Percentiles rank a stretch among this genome's conserved stretches.
These are phyloP conservation scores for Kodamaea suecica DNA, from an alignment of 1,139 yeast genomes.

Conservation along the genomic window DNA sequence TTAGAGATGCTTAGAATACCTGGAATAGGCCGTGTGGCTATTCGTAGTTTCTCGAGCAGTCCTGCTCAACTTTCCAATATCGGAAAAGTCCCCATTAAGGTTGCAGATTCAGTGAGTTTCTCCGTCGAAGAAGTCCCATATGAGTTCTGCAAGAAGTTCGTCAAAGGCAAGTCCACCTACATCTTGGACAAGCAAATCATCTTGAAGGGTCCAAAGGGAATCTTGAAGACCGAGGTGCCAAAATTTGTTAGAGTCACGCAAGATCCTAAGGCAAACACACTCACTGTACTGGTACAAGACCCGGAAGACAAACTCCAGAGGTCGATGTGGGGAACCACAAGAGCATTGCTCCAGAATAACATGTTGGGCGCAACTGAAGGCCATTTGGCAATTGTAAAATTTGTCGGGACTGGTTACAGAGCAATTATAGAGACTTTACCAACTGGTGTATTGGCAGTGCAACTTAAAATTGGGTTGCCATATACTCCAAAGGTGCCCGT, in stretches of 20 bases:
- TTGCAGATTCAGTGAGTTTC: slow-evolving; percentile 33
- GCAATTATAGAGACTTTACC: slow-evolving; percentile 61
- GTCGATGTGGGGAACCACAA: slow-evolving; percentile 93
- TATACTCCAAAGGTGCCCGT: slow-evolving; percentile 70
- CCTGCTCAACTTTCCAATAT: slow-evolving; percentile 34
- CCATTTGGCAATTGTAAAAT: slow-evolving; percentile 79
- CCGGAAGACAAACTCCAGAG: slow-evolving; percentile 65
- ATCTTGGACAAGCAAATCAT: slow-evolving; percentile 58
- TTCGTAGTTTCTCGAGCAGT: slow-evolving; percentile 1
- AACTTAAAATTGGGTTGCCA: slow-evolving; percentile 72
- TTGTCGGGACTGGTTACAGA: slow-evolving; percentile 97
- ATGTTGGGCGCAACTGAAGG: slow-evolving; percentile 90
- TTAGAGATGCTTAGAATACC: slow-evolving; percentile 5
- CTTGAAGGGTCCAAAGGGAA: slow-evolving; percentile 83
- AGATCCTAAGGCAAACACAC: slow-evolving; percentile 28
- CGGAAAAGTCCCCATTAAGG: slow-evolving; percentile 40
- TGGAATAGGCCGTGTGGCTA: neutral
- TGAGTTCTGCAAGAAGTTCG: slow-evolving; percentile 53
- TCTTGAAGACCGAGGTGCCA: slow-evolving; percentile 62
- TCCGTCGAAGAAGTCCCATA: slow-evolving; percentile 36
- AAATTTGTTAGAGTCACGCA: slow-evolving; percentile 53
- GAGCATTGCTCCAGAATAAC: slow-evolving; percentile 75
- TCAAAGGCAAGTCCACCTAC: slow-evolving; percentile 65
- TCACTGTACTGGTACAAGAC: slow-evolving; percentile 57
- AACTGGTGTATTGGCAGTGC: slow-evolving; percentile 58